phyloP scores from a whole-genome alignment of 805 yeast genomes.

The Saccharomyces kudriavzevii region DNA sequence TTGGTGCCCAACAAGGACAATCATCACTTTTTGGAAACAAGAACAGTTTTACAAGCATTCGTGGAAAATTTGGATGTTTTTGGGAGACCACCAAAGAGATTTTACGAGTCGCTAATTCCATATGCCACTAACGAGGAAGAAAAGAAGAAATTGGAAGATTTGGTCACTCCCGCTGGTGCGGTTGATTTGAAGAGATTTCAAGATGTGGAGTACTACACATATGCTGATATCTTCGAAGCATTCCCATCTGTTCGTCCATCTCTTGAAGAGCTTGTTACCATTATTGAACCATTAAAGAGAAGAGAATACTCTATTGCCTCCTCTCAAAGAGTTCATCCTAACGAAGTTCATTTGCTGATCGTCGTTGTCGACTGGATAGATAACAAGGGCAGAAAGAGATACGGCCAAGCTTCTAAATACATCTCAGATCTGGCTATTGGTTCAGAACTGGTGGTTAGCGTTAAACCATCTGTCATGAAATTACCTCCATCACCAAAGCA shows the following conservation, averaged over 20 bases:
- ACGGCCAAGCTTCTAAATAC: conserved; percentile 90
- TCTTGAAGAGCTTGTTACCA: conserved; percentile 55
- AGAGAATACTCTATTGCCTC: conserved; percentile 97
- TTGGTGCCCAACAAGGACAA: conserved; percentile 66
- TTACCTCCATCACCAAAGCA: conserved; percentile 79
- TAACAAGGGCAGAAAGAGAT: conserved; percentile 73
- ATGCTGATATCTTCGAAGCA: conserved; percentile 71
- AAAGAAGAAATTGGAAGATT: conserved; percentile 48
- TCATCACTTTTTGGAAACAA: conserved; percentile 48
- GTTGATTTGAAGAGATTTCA: conserved; percentile 74
- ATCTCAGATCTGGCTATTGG: conserved; percentile 74
- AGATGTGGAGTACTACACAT: conserved; percentile 75
- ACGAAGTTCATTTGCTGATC: conserved; percentile 81
- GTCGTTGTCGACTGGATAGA: conserved; percentile 97
- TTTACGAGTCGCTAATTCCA: conserved; percentile 73
- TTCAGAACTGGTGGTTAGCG: conserved; percentile 82
- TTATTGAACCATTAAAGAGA: conserved; percentile 84
- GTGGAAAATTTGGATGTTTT: conserved; percentile 77
- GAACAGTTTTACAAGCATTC: conserved; percentile 77
- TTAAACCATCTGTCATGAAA: conserved; percentile 95
- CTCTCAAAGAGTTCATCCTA: conserved; percentile 85
- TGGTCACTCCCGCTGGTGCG: conserved; percentile 76
- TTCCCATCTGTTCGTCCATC: conserved; percentile 78
- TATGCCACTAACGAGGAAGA: conserved; percentile 66
- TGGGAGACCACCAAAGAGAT: conserved; percentile 93